Conservation (phyloP, 805 yeast genomes). For the Wickerhamiella australiensis region DNA sequence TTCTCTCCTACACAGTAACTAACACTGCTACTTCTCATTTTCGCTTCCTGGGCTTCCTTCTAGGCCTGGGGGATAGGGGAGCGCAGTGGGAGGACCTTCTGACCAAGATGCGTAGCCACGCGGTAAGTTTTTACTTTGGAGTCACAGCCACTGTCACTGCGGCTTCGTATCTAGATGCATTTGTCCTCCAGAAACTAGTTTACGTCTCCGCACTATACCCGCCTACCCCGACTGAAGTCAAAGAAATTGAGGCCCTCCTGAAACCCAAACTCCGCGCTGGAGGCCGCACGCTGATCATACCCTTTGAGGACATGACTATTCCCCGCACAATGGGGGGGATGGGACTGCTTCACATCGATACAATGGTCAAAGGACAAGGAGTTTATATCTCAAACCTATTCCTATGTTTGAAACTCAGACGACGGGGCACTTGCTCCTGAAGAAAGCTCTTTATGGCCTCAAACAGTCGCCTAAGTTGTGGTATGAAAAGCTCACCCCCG, state of each 20-base stretch:
- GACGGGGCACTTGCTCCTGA: no score
- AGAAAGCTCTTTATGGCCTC: no score
- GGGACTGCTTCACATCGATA: neutral
- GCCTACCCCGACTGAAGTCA: neutral
- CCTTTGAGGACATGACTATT: neutral
- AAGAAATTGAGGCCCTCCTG: neutral
- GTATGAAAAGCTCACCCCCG: no score
- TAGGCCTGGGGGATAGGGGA: neutral
- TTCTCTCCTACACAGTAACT: no score
- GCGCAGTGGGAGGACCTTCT: neutral
- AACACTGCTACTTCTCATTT: neutral
- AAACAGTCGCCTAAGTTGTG: no score
- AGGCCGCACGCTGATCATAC: neutral
- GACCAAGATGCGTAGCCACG: neutral
- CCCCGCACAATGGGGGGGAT: neutral
- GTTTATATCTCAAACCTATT: no score
- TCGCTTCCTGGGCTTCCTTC: neutral
- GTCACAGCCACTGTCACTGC: neutral
- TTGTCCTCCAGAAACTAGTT: neutral
- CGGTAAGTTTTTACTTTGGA: constrained; percentile 1
- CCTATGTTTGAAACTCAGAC: no score
- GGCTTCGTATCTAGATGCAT: neutral
- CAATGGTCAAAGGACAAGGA: neutral
- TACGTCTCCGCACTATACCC: neutral
- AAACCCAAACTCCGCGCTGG: neutral